phyloP scores from a whole-genome alignment of 139 green algal species.

The Chlamydomonas sp. region DNA sequence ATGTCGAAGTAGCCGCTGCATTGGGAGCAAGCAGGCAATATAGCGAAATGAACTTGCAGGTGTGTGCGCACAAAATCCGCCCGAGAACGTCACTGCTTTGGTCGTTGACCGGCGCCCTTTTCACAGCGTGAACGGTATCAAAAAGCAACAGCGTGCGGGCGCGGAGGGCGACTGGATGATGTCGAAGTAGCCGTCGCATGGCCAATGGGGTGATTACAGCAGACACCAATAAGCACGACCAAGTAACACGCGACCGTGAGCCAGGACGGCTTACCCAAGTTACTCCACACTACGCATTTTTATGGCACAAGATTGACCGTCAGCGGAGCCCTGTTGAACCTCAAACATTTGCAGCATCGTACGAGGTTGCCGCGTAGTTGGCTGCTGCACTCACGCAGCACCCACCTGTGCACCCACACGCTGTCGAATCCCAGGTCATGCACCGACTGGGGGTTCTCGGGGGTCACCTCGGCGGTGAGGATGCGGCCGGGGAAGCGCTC shows the following conservation, averaged over 20 bases:
- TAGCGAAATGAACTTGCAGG: neutral
- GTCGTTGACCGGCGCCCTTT: no score
- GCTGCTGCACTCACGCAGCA: neutral
- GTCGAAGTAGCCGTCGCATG: slow-evolving; percentile 58
- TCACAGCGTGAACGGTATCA: no score
- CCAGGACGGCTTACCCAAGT: no score
- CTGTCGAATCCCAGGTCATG: slow-evolving; percentile 61
- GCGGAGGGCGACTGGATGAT: slow-evolving; percentile 59
- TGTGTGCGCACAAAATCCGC: neutral
- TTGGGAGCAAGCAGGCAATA: neutral
- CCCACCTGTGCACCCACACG: slow-evolving; percentile 61
- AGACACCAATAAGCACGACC: no score
- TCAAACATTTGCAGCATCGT: no score
- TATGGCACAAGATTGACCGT: no score
- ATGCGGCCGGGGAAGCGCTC: slow-evolving; percentile 62
- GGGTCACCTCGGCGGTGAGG: slow-evolving; percentile 72
- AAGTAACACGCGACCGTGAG: no score
- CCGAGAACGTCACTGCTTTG: no score
- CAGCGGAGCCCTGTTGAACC: no score
- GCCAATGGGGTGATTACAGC: no score
- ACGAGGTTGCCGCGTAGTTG: neutral
- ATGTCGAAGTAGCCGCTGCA: slow-evolving; percentile 64
- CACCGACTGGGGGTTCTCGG: slow-evolving; percentile 64
- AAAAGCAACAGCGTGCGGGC: slow-evolving; percentile 30
- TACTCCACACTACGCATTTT: no score